Percentiles rank a stretch among this genome's conserved stretches.
phyloP scores from a whole-genome alignment of 2,329 filamentous ascomycete species.

The Penicillium sp. region DNA sequence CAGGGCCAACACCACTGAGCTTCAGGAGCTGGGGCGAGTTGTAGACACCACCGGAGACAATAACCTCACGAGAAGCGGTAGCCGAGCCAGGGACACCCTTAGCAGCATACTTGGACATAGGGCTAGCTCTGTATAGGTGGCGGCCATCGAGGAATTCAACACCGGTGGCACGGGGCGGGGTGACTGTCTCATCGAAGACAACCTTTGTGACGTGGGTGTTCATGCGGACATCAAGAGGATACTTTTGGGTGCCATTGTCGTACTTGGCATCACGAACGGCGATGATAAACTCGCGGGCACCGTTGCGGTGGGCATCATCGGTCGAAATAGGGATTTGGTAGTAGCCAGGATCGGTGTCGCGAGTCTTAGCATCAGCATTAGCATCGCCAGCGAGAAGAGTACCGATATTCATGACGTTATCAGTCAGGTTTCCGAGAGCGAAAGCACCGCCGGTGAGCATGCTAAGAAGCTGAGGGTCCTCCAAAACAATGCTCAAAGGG shows the following conservation, averaged over 20 bases:
- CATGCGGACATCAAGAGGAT: conserved; percentile 60
- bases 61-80: conserved; percentile 50
- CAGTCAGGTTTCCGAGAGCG: conserved; percentile 54
- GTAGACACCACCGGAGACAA: conserved; percentile 59
- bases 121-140: conserved; percentile 53
- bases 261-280: conserved; percentile 31
- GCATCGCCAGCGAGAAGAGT: conserved; percentile 56
- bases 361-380: conserved; percentile 51
- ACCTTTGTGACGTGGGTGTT: conserved; percentile 54
- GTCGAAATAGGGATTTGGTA: conserved; percentile 63
- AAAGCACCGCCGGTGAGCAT: conserved; percentile 57
- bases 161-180: conserved; percentile 49
- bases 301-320: conserved; percentile 28
- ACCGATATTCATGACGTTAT: conserved; percentile 48
- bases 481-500: conserved; percentile 54
- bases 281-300: conserved; percentile 49
- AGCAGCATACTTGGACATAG: conserved; percentile 30
- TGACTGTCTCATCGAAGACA: conserved; percentile 44
- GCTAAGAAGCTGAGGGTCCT: conserved; percentile 59
- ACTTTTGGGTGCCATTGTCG: conserved; percentile 41
- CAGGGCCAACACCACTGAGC: conserved; percentile 66
- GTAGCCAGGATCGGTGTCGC: conserved; percentile 55
- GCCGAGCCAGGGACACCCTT: conserved; percentile 46
- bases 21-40: conserved; percentile 69
- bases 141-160: conserved; percentile 56